These are phyloP conservation scores for Entomophthora muscae DNA, from an alignment of 371 early-diverging fungal species.

Conservation along the genomic window DNA sequence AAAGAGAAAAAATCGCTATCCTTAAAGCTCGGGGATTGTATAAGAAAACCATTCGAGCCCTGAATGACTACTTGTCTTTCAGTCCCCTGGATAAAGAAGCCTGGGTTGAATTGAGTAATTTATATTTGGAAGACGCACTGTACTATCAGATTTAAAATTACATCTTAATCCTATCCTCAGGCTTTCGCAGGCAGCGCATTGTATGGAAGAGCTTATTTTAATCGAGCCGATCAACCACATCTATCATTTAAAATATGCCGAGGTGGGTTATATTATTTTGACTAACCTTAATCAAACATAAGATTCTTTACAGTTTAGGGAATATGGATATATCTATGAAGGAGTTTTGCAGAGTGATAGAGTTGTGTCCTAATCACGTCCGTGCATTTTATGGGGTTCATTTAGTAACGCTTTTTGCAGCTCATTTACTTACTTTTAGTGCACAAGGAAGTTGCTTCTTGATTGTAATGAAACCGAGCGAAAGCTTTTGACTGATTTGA, in stretches of 20 bases:
- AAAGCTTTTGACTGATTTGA: not conserved
- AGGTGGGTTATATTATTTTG: slow-evolving; percentile 1
- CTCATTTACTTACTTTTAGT: not conserved
- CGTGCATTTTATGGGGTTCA: slow-evolving; percentile 13
- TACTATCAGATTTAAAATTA: slow-evolving; percentile 17
- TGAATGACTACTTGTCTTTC: slow-evolving; percentile 57
- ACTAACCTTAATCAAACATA: not conserved
- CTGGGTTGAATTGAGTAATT: slow-evolving; percentile 63
- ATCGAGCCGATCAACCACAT: slow-evolving; percentile 68
- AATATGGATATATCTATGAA: slow-evolving; percentile 40
- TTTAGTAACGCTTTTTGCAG: slow-evolving; percentile 10
- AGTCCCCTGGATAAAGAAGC: slow-evolving; percentile 69
- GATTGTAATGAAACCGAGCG: not conserved
- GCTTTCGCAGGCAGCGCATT: slow-evolving; percentile 67
- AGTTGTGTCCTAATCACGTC: slow-evolving; percentile 9
- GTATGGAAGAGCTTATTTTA: slow-evolving; percentile 72
- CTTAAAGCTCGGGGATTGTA: slow-evolving; percentile 38
- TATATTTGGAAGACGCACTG: slow-evolving; percentile 44
- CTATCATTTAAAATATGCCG: slow-evolving; percentile 73
- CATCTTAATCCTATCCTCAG: slow-evolving; percentile 10
- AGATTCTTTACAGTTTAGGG: slow-evolving; percentile 43
- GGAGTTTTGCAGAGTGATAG: slow-evolving; percentile 25
- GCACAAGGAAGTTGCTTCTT: not conserved
- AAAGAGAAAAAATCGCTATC: slow-evolving; percentile 55
- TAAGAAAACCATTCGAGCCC: slow-evolving; percentile 48